A percentile compares a stretch with the other conserved stretches of the same genome.
These are phyloP conservation scores for Fusarium solani-melongenae DNA, from an alignment of 2,329 filamentous ascomycete species.

Conservation along the genomic window DNA sequence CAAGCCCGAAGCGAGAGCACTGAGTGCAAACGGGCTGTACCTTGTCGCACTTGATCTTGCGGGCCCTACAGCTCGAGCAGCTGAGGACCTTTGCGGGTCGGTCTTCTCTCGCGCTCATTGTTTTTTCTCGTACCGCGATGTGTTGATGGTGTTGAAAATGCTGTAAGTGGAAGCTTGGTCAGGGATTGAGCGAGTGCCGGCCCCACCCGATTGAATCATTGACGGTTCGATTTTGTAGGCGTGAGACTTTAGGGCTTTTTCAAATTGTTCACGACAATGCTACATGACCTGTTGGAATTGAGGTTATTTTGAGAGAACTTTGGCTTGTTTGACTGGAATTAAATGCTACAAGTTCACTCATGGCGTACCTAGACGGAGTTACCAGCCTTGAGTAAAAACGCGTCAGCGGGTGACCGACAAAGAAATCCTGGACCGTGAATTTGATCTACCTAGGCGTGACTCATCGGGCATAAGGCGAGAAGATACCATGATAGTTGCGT, in stretches of 20 bases:
- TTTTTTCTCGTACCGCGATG: neutral
- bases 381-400: neutral
- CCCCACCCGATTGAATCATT: conserved; percentile 21
- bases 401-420: neutral
- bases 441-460: neutral
- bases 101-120: conserved; percentile 34
- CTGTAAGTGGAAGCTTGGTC: conserved; percentile 17
- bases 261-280: neutral
- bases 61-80: conserved; percentile 71
- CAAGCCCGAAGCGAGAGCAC: conserved; percentile 59
- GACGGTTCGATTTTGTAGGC: conserved; percentile 28
- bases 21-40: conserved; percentile 63
- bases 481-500: neutral
- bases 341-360: neutral
- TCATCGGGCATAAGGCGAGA: neutral
- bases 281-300: neutral
- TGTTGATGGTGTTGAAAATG: conserved; percentile 6
- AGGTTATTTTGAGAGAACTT: neutral
- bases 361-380: neutral
- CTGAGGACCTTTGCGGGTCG: conserved; percentile 53
- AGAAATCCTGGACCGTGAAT: neutral
- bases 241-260: conserved; percentile 4
- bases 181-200: conserved; percentile 12
- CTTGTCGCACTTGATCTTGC: conserved; percentile 71
- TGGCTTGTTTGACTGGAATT: neutral